Evolutionary conservation across 1,139 yeast species (phyloP).

Genomic region (Lodderomyces parapsilosis): DNA sequence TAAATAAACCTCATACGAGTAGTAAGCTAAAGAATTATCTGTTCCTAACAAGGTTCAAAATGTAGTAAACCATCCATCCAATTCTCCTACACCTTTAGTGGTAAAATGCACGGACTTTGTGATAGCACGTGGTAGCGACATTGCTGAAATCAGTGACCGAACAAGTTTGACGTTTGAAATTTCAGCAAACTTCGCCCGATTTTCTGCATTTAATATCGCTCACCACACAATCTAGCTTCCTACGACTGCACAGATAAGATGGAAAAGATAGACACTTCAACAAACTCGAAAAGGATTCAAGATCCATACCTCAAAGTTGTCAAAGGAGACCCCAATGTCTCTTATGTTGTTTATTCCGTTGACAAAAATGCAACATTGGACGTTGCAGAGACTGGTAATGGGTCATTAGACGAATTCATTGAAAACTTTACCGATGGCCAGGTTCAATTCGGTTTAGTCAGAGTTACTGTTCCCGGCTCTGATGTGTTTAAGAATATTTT

Average conservation of each 20-base stretch:
- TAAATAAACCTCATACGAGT: no score
- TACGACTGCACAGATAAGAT: slow-evolving; percentile 20
- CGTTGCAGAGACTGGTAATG: slow-evolving; percentile 59
- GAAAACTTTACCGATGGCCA: slow-evolving; percentile 82
- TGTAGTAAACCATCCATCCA: no score
- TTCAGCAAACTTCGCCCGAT: slow-evolving; percentile 1
- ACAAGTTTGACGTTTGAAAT: not conserved
- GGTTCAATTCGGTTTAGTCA: slow-evolving; percentile 87
- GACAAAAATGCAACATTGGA: slow-evolving; percentile 54
- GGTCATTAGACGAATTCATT: slow-evolving; percentile 74
- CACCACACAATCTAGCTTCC: not conserved
- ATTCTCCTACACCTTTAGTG: no score
- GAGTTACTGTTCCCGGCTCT: slow-evolving; percentile 86
- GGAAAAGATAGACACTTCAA: slow-evolving; percentile 58
- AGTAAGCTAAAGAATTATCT: no score
- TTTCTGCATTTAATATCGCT: not conserved
- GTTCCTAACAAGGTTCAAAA: no score
- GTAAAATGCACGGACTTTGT: not conserved
- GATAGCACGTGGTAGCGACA: slow-evolving; percentile 1
- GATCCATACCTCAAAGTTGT: slow-evolving; percentile 64
- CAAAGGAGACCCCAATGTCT: slow-evolving; percentile 52
- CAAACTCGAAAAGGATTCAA: slow-evolving; percentile 61
- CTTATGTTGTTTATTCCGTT: slow-evolving; percentile 67
- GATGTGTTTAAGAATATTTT: slow-evolving; percentile 81
- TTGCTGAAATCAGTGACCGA: slow-evolving; percentile 1